Percentiles rank a stretch among this genome's conserved stretches.
These are phyloP conservation scores for Meyerozyma smithsonii DNA, from an alignment of 1,139 yeast genomes.

Conservation along the genomic window DNA sequence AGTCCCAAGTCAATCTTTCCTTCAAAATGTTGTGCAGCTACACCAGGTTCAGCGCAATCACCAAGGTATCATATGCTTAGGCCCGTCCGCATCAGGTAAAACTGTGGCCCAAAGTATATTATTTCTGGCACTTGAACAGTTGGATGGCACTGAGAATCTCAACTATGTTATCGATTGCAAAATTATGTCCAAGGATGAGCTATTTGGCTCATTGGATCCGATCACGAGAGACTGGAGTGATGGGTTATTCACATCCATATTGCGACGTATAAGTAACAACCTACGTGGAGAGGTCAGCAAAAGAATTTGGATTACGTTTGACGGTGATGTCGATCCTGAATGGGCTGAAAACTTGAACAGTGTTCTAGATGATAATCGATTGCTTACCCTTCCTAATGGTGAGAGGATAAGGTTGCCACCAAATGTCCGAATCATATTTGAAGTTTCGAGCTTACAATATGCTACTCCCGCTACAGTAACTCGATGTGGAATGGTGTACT, in stretches of 20 bases:
- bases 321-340: constrained; percentile 90
- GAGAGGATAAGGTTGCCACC: constrained; percentile 69
- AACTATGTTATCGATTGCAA: constrained; percentile 66
- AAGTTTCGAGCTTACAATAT: constrained; percentile 58
- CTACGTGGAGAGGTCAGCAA: constrained; percentile 54
- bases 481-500: constrained; percentile 88
- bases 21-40: constrained; percentile 58
- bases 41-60: constrained; percentile 59
- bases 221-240: constrained; percentile 92
- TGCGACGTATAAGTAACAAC: constrained; percentile 58
- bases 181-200: constrained; percentile 56
- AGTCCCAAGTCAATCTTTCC: constrained; percentile 35
- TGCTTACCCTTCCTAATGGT: constrained; percentile 84
- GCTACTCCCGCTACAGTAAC: constrained; percentile 92
- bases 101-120: constrained; percentile 50
- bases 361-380: constrained; percentile 81
- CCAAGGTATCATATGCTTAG: constrained; percentile 81
- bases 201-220: constrained; percentile 69
- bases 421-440: constrained; percentile 68
- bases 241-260: constrained; percentile 70
- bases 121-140: constrained; percentile 35
- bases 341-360: constrained; percentile 93
- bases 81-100: constrained; percentile 76
- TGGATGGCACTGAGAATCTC: constrained; percentile 34
- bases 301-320: constrained; percentile 77